Conservation (phyloP, 176 grass and related monocot genomes). For the Areca catechu region DNA sequence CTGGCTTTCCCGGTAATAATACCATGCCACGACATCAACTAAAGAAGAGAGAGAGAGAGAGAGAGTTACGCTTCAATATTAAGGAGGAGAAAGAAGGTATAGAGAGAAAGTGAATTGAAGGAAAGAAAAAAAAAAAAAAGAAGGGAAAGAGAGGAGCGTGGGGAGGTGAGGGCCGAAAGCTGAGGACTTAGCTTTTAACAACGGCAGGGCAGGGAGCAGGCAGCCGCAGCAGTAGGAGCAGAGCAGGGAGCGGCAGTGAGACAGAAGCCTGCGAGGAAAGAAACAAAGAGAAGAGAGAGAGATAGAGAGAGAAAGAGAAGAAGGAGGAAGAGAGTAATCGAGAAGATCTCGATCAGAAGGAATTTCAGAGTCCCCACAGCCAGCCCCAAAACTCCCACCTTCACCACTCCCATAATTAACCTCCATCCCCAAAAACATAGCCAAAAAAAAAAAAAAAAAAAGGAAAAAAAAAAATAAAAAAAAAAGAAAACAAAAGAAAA, state of each 20-base stretch:
- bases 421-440: neutral
- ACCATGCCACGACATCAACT: no score
- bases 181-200: slow-evolving; percentile 23
- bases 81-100: neutral
- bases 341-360: slow-evolving; percentile 30
- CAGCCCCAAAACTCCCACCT: slow-evolving; percentile 4
- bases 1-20: no score
- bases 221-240: neutral
- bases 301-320: no score
- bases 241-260: neutral
- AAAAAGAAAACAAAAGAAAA: neutral
- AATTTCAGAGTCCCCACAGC: slow-evolving; percentile 51
- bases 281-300: neutral
- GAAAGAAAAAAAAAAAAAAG: no score
- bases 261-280: slow-evolving; percentile 21
- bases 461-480: neutral
- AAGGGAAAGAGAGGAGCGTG: neutral
- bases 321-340: slow-evolving; percentile 13
- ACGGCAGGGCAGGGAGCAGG: neutral
- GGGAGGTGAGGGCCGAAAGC: slow-evolving; percentile 3
- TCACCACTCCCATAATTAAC: no score
- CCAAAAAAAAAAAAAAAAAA: neutral
- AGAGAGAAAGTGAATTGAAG: neutral
- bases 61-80: neutral
- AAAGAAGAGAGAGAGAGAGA: neutral